phyloP scores from a whole-genome alignment of 305 asterid species.

The Fraxinus angustifolia region DNA sequence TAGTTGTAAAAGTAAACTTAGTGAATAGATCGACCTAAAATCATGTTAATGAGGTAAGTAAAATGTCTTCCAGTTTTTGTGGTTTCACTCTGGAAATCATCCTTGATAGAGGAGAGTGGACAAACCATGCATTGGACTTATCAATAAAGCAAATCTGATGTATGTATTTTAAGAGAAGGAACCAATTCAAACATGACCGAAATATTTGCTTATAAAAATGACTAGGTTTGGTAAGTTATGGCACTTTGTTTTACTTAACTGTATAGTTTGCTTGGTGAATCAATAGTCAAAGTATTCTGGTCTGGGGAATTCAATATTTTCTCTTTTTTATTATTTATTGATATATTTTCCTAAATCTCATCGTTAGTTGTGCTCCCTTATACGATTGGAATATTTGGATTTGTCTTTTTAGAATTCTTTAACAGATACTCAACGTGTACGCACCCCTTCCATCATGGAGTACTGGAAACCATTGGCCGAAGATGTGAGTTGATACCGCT shows the following conservation, averaged over 20 bases:
- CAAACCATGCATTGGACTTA: neutral
- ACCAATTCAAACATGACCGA: neutral
- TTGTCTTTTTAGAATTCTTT: conserved; percentile 65
- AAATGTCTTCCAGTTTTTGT: neutral
- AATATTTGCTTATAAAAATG: neutral
- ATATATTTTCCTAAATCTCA: neutral
- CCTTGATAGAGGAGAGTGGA: neutral
- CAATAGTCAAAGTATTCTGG: neutral
- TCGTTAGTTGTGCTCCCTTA: neutral
- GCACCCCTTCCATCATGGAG: conserved; percentile 73
- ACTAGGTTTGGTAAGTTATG: neutral
- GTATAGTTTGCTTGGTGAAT: neutral
- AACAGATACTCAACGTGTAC: conserved; percentile 79
- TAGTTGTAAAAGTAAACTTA: neutral
- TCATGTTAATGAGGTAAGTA: neutral
- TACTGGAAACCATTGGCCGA: conserved; percentile 97
- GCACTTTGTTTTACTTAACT: neutral
- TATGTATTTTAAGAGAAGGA: neutral
- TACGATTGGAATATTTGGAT: conserved; percentile 8
- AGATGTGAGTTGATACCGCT: conserved; percentile 62
- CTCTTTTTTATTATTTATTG: neutral
- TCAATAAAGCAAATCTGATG: neutral
- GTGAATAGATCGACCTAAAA: neutral
- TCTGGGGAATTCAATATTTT: neutral
- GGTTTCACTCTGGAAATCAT: neutral